These are phyloP conservation scores for Peziza echinospora DNA, from an alignment of 495 filamentous ascomycete genomes.

Conservation along the genomic window DNA sequence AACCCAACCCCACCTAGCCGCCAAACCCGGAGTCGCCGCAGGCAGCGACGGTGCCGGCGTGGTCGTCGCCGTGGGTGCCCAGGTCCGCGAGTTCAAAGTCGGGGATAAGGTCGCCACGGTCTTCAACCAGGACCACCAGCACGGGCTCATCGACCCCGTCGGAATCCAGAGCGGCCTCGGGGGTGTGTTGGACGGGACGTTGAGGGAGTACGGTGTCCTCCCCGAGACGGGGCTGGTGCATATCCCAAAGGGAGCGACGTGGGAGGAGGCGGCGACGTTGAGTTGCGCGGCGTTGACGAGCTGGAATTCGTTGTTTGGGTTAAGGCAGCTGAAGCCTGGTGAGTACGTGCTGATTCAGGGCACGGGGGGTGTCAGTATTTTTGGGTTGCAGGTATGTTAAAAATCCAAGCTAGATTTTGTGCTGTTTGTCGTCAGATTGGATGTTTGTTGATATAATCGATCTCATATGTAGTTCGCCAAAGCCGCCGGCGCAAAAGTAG, in stretches of 20 bases:
- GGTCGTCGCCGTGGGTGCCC: slow-evolving; percentile 12
- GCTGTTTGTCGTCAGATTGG: neutral
- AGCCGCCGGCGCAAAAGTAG: slow-evolving; percentile 57
- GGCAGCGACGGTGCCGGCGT: neutral
- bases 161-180: slow-evolving; percentile 39
- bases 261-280: slow-evolving; percentile 43
- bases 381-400: slow-evolving; percentile 43
- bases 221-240: slow-evolving; percentile 46
- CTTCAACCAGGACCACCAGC: slow-evolving; percentile 60
- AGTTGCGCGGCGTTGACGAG: slow-evolving; percentile 54
- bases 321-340: slow-evolving; percentile 43
- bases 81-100: slow-evolving; percentile 33
- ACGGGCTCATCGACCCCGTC: slow-evolving; percentile 29
- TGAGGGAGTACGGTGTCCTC: slow-evolving; percentile 52
- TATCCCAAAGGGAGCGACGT: slow-evolving; percentile 38
- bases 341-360: slow-evolving; percentile 57
- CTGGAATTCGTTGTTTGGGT: slow-evolving; percentile 65
- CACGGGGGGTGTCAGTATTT: slow-evolving; percentile 62
- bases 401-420: neutral
- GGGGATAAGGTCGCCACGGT: slow-evolving; percentile 55
- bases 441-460: no score
- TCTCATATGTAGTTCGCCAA: slow-evolving; percentile 80
- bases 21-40: neutral
- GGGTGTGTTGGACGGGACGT: slow-evolving; percentile 44
- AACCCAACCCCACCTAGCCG: neutral